Evolutionary conservation across 2,329 filamentous ascomycete species (phyloP), one percentile per base, ranked within the genome.

Genomic region (Paraconiothyrium sp.): DNA sequence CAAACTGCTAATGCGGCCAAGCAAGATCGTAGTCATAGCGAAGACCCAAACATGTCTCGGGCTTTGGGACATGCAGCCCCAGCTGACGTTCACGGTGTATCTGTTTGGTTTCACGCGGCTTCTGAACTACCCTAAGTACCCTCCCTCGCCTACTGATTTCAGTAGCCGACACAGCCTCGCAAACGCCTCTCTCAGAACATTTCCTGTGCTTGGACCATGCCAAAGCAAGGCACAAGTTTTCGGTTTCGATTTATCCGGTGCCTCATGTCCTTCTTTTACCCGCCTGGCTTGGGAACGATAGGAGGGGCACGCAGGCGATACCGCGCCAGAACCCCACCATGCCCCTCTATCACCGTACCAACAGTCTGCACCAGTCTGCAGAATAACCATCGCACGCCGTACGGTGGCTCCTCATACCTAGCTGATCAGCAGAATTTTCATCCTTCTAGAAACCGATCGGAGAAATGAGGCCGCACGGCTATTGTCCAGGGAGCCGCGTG

Each of bases 221-320:
- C 43, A 32, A 13, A 24, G n/a, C 54, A 30, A 39, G 34, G 10
- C 47, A 32, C 35, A 22, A 24, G 20, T 35, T 44, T 48, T 9
- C 43, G 27, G 41, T 13, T 4, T 27, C 41, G 49, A 57, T 66
- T 69, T 69, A 69, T 63, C 67, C 67, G 67, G 65, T 68, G 67
- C 65, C 52, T 61, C 35, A 57, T 59, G 6, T 47, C 54, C n/a
- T 43, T 61, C 49, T 64, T 47, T 69, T 69, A 69, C 54, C 67
- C 67, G 67, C 63, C 61, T 62, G 58, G 61, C 63, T 30, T 44
- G 41, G 22, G 54, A 54, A 58, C 27, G 27, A 50, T 30, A 30
- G 27, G 54, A 55, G 62, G 61, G 60, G 58, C 58, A 54, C 39
- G 55, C 48, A 47, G 54, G 46, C 46, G 46, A 48, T 48, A 16